Evolutionary conservation across 768 basidiomycete species (phyloP).

Genomic region (Leccinum incarnatum): DNA sequence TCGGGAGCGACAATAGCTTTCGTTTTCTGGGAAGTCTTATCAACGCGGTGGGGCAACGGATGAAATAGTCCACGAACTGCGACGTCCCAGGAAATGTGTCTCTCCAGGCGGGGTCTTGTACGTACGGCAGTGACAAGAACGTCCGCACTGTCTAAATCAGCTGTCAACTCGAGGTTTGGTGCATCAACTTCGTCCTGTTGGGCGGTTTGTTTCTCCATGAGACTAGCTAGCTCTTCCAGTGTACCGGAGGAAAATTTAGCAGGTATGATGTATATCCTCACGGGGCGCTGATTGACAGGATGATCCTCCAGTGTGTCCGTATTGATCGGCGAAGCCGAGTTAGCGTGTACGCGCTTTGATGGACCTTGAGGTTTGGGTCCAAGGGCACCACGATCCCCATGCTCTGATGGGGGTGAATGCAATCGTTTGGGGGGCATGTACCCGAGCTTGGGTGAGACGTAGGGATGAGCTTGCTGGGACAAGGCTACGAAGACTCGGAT

Average conservation of each 20-base stretch:
- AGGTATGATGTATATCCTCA: conserved; percentile 31
- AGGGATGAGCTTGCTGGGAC: neutral
- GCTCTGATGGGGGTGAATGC: conserved; percentile 1
- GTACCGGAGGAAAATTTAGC: conserved; percentile 27
- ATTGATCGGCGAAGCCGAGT: conserved; percentile 3
- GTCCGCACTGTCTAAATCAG: conserved; percentile 49
- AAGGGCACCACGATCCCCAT: neutral
- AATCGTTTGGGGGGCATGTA: conserved; percentile 16
- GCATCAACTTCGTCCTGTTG: neutral
- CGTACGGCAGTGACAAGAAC: conserved; percentile 63
- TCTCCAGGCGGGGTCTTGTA: conserved; percentile 66
- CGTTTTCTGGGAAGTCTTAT: conserved; percentile 42
- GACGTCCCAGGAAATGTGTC: conserved; percentile 63
- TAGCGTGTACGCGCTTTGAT: conserved; percentile 10
- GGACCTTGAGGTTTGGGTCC: conserved; percentile 1
- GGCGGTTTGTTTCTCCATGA: conserved; percentile 20
- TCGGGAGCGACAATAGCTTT: conserved; percentile 69
- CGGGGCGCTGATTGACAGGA: conserved; percentile 6
- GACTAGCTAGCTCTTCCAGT: conserved; percentile 24
- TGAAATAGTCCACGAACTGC: conserved; percentile 48
- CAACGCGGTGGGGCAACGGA: neutral
- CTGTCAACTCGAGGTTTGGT: conserved; percentile 35
- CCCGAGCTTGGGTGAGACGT: neutral
- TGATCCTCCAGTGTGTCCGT: neutral
- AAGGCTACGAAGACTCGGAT: neutral